Conservation (phyloP, 2,329 filamentous ascomycete species). For the Aspergillus aculeatinus region DNA sequence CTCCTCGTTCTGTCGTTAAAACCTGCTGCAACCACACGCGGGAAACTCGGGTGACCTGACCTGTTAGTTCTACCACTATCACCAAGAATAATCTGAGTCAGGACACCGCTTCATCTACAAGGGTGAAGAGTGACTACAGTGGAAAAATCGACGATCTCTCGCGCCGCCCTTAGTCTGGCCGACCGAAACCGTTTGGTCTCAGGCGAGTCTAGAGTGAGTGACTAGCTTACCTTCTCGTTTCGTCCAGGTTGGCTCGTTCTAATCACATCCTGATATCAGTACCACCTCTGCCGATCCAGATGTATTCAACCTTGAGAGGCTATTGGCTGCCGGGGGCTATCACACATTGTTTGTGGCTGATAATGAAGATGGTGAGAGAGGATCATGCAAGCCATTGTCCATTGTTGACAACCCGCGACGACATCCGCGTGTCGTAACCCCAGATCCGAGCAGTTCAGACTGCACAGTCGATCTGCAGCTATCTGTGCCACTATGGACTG, state of each 20-base stretch:
- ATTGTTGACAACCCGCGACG: neutral
- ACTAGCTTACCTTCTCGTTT: neutral
- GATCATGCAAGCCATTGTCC: conserved; percentile 13
- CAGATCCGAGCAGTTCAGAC: conserved; percentile 10
- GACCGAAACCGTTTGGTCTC: conserved; percentile 3
- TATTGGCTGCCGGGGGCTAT: neutral
- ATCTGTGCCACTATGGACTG: conserved; percentile 5
- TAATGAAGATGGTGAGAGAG: neutral
- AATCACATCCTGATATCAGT: neutral
- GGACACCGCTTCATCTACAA: neutral
- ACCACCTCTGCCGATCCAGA: neutral
- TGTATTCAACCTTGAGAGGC: neutral
- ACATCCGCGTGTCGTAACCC: conserved; percentile 5
- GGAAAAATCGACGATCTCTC: neutral
- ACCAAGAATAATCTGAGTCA: neutral
- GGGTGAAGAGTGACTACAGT: neutral
- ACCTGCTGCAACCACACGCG: conserved; percentile 19
- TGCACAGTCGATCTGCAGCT: conserved; percentile 18
- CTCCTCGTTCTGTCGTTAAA: conserved; percentile 9
- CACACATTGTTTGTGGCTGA: neutral
- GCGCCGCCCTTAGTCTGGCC: neutral
- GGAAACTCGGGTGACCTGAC: conserved; percentile 16
- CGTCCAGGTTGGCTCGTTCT: neutral
- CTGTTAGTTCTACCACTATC: neutral
- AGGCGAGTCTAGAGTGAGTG: conserved; percentile 1